Conservation (phyloP, 2,329 filamentous ascomycete species). For the Coniochaeta sp. region DNA sequence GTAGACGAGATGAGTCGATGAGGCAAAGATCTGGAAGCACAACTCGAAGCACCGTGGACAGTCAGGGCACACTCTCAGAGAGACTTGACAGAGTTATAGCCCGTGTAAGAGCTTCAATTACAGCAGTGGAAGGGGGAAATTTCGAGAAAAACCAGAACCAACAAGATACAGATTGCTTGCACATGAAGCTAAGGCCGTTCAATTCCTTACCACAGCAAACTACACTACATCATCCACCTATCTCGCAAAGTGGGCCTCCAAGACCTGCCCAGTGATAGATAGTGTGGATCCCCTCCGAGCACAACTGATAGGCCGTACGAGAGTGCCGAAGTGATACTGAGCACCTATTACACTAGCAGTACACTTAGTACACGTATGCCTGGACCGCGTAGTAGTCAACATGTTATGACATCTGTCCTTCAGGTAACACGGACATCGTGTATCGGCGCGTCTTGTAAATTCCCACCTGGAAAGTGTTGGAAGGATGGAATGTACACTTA, state of each 20-base stretch:
- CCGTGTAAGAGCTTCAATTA: not conserved
- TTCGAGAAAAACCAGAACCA: not conserved
- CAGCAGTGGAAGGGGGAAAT: not conserved
- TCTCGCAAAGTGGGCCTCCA: not conserved
- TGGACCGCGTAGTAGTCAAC: no score
- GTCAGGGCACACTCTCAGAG: not conserved
- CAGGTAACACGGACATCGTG: no score
- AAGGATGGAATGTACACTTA: not conserved
- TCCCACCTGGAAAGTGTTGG: not conserved
- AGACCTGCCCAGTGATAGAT: not conserved
- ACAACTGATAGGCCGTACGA: not conserved
- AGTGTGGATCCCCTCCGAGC: not conserved
- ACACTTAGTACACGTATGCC: no score
- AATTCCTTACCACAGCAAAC: not conserved
- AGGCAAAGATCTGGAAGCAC: not conserved
- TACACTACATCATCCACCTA: not conserved
- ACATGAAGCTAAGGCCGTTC: not conserved
- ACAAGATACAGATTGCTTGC: not conserved
- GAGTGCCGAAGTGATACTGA: not conserved
- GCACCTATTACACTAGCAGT: not conserved
- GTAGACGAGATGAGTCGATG: not conserved
- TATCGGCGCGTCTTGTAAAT: no score
- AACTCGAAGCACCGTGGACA: not conserved
- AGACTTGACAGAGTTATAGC: not conserved
- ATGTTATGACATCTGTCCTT: no score